These are phyloP conservation scores for Trichoderma sp. DNA, from an alignment of 2,329 filamentous ascomycete species.

Conservation along the genomic window DNA sequence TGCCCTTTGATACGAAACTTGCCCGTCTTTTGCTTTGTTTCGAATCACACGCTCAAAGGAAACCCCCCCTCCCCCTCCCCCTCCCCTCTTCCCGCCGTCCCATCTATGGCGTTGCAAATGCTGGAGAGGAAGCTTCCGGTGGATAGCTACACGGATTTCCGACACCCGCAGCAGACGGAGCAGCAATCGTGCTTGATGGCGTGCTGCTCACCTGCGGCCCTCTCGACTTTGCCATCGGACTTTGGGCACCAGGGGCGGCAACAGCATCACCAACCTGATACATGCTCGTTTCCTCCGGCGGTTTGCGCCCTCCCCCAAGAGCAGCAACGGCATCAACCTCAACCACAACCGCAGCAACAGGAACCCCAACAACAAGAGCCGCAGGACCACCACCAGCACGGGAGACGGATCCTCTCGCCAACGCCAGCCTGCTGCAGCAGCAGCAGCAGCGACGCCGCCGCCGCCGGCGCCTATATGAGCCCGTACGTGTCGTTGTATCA, in stretches of 20 bases:
- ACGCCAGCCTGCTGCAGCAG: slow-evolving; percentile 29
- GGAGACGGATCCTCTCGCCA: slow-evolving; percentile 21
- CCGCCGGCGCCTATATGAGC: slow-evolving; percentile 23
- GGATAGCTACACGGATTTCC: slow-evolving; percentile 40
- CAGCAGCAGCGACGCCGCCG: slow-evolving; percentile 25
- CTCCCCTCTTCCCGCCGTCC: slow-evolving; percentile 12
- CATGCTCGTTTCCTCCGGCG: slow-evolving; percentile 31
- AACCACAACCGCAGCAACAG: neutral
- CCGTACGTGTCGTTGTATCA: slow-evolving; percentile 19
- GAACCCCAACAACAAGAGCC: neutral
- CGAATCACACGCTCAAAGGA: too few relatives aligned
- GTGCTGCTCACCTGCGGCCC: slow-evolving; percentile 36
- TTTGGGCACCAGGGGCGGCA: slow-evolving; percentile 29
- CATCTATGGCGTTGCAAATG: slow-evolving; percentile 38
- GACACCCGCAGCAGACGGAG: slow-evolving; percentile 34
- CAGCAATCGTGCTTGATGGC: slow-evolving; percentile 38
- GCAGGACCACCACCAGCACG: slow-evolving; percentile 1
- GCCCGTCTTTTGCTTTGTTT: neutral
- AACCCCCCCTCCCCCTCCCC: slow-evolving; percentile 3
- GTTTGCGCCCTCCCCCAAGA: slow-evolving; percentile 20
- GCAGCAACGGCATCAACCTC: neutral
- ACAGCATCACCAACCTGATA: slow-evolving; percentile 33
- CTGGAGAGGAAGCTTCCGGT: slow-evolving; percentile 36
- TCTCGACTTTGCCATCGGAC: slow-evolving; percentile 34
- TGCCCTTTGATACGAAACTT: neutral